Base-by-base conservation (phyloP, 2,329 filamentous ascomycete genomes). In the Trichoderma pleuroti region DNA sequence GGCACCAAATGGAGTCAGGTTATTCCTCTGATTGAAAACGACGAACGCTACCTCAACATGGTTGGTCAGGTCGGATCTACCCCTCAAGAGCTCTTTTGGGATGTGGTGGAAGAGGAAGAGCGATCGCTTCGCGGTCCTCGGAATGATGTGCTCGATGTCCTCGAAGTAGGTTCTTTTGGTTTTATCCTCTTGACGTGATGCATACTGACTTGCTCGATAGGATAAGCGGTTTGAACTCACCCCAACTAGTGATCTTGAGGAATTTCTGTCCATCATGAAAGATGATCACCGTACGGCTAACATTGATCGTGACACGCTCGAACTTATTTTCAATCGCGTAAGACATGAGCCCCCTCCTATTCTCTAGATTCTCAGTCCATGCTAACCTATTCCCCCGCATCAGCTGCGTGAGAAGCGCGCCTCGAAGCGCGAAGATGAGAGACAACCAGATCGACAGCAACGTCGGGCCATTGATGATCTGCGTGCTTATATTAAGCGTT, bases 51-150 rank as follows among this genome's bases (percentile, higher is more conserved):
- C 81, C 86, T 85, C 75, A 90, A 89, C 73, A 93, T 97, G 85
- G 87, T 94, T 72, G 94, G 94, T 65, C 93, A 97, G 78, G 82
- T 88, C 71, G 94, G 95, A 70, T 97, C 94, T 5, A 92, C 89
- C 5, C 93, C 96, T 16, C 86, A 97, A 74, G 94, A 98, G 77
- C 85, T 99, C 8, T 98, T 99, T 83, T 98, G 95, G 93, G 96
- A 99, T 79, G 85, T 94, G 61, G 87, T 98, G 30, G 96, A 98
- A 79, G 94, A 97, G 79, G 94, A 98, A 80, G 95, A 99, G 78
- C 90, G 92, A 71, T 90, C 91, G n/a, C 84, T 98, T 61, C 91
- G 94, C 72, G 90, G 89, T 63, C 91, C 91, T 62, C 87, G 93
- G 72, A 97, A 96, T 78, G 90, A 94, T 77, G 92, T 97, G 49